Base-by-base conservation (phyloP, 2,329 filamentous ascomycete genomes). In the Onygena corvina region DNA sequence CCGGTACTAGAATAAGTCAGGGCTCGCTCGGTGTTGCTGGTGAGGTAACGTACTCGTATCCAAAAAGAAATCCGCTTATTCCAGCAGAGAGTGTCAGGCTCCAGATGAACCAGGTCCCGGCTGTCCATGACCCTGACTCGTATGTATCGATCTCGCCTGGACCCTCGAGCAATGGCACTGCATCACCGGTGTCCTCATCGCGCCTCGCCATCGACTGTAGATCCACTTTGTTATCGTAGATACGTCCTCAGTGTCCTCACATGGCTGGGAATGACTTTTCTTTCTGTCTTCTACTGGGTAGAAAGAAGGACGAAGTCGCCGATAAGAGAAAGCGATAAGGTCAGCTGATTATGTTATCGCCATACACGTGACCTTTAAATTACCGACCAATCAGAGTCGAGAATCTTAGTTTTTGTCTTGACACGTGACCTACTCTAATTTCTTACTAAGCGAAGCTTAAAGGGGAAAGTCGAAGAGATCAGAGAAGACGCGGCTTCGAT, bases 21-120 rank as follows among this genome's bases (percentile, higher is more conserved):
- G 31, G 40, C n/a, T 47, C 16, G 11, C 38, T 23, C 42, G n/a
- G 31, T 49, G 21, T 23, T 47, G 6, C 30, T 12, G 20, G 6
- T n/a, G 6, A 31, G 3, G 18, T 25, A 29, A 52, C 64, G 50
- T 66, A 76, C 74, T 81, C 77, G 58, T 79, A 81, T 50, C 77
- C 77, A 63, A 81, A 81, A 12, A 81, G 61, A 11, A 80, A 62
- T 2, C 77, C 77, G 46, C 71, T 75, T 11, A 80, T 69, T 3
- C 76, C 75, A 4, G 77, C 77, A 18, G 76, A 74, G 38, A 77
- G 66, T 0, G 76, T 79, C 46, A 80, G 62, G 3, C 67, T 64
- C 72, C 74, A 79, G 33, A 79, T 72, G 50, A 79, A 78, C 52
- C 52, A 54, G 3, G 50, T 52, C 21, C 49, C 54, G 12, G 52